Base-by-base conservation (phyloP, 1,284 basidiomycete species). In the Meira nashicola region DNA sequence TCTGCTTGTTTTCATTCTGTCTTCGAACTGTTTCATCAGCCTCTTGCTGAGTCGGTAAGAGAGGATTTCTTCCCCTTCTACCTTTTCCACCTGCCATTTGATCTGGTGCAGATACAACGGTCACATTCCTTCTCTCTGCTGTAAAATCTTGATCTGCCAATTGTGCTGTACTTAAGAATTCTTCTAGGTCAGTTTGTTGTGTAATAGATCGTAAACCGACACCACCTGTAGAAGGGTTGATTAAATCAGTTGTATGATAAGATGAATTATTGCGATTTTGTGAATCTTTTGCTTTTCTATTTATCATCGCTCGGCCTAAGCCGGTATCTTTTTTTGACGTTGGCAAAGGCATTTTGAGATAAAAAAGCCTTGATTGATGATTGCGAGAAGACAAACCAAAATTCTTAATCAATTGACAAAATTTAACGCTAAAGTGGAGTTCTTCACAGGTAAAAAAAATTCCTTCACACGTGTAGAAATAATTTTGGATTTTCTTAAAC, bases 121-220 rank as follows among this genome's bases (percentile, higher is more conserved):
- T 90, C 64, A 95, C 86, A 80, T 93, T 97, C 58, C 92, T 84
- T 55, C 91, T 85, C 78, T 97, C 95, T 89, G 76, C 95, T n/a
- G 92, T 92, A 76, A 99, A 99, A 73, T 99, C 91, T 14, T 88
- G 88, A 55, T 90, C 94, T 19, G 95, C 95, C 54, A 99, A 82
- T 66, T 91, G 89, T 2, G 95, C 95, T 17, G 92, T 96, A 77
- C 87, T 94, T 62, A 99, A 81, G 79, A 99, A 98, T 79, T 94
- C 92, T 70, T 97, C 94, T 28, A 99, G 82, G 81, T 96, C 92
- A 60, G 87, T 84, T 81, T 99, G 92, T 79, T 98, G 94, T 0
- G 95, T 99, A 41, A 99, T 87, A 1, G 93, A 96, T 70, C 88
- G 86, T 37, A 98, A 84, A 43, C 86, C 87, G 60, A 85, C 85